Conservation (phyloP, 169 alveolate genomes). For the Plasmodium coatneyi region DNA sequence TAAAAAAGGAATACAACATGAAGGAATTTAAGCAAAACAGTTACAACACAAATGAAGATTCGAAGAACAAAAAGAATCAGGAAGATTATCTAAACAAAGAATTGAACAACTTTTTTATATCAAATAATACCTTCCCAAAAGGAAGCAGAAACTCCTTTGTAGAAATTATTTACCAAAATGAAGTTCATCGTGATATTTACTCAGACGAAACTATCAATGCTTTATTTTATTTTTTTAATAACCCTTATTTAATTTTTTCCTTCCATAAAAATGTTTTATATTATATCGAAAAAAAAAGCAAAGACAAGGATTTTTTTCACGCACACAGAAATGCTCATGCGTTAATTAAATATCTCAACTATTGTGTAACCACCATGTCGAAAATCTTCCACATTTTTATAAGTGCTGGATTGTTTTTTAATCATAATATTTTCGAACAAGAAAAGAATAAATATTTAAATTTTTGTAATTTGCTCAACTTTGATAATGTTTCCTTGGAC, state of each 20-base stretch:
- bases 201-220: constrained; percentile 61
- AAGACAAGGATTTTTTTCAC: constrained; percentile 21
- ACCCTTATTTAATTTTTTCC: constrained; percentile 52
- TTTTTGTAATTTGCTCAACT: constrained; percentile 40
- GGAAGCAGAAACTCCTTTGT: constrained; percentile 37
- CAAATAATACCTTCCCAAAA: constrained; percentile 22
- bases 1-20: not conserved
- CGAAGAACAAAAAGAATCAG: constrained; percentile 17
- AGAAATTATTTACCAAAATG: constrained; percentile 32
- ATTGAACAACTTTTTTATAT: constrained; percentile 47
- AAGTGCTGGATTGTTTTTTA: constrained; percentile 50
- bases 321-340: constrained; percentile 31
- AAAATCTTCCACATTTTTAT: constrained; percentile 33
- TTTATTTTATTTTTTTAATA: constrained; percentile 63
- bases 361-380: constrained; percentile 36
- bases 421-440: constrained; percentile 24
- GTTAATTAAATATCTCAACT: constrained; percentile 36
- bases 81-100: constrained; percentile 66
- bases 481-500: constrained; percentile 5
- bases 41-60: not conserved
- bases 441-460: constrained; percentile 54
- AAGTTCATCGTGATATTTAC: constrained; percentile 14
- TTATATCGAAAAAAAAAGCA: constrained; percentile 55
- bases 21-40: not conserved
- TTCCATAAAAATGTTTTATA: constrained; percentile 66